Conservation (phyloP, 2,329 filamentous ascomycete genomes). For the Colletotrichum musicola region DNA sequence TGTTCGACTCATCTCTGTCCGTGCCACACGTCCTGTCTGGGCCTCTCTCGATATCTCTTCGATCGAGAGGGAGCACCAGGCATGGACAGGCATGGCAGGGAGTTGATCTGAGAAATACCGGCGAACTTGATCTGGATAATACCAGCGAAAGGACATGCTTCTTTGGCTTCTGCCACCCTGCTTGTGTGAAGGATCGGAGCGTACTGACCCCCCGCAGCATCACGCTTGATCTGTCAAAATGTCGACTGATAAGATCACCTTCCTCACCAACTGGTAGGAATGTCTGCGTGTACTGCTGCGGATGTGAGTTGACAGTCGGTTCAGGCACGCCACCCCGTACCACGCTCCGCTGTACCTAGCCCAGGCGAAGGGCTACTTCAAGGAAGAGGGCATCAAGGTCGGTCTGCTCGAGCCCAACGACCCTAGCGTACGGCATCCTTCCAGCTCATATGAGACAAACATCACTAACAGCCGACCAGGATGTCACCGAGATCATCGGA, state of each 20-base stretch:
- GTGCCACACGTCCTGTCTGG: constrained; percentile 4
- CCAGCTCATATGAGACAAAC: too few species aligned
- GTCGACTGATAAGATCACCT: constrained; percentile 88
- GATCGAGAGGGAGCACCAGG: constrained; percentile 20
- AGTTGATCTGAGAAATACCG: constrained; percentile 80
- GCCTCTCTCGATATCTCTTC: constrained; percentile 33
- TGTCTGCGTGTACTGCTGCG: constrained; percentile 10
- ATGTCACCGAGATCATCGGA: constrained; percentile 86
- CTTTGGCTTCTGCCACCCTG: constrained; percentile 60
- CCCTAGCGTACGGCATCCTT: constrained; percentile 70
- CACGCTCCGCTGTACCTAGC: constrained; percentile 83
- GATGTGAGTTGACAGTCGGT: constrained; percentile 21
- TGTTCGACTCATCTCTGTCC: constrained; percentile 50
- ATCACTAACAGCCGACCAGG: constrained; percentile 54
- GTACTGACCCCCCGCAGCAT: constrained; percentile 62
- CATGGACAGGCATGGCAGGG: constrained; percentile 42
- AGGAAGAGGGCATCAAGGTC: constrained; percentile 82
- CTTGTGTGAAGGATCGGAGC: constrained; percentile 45
- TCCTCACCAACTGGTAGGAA: constrained; percentile 83
- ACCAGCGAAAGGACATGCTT: constrained; percentile 91
- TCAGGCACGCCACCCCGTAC: constrained; percentile 84
- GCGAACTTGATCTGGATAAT: constrained; percentile 90
- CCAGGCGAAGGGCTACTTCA: constrained; percentile 80
- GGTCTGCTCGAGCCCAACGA: constrained; percentile 82
- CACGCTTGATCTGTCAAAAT: constrained; percentile 65